Base-by-base conservation (phyloP, 805 yeast species). In the Wickerhamomyces rabaulensis region DNA sequence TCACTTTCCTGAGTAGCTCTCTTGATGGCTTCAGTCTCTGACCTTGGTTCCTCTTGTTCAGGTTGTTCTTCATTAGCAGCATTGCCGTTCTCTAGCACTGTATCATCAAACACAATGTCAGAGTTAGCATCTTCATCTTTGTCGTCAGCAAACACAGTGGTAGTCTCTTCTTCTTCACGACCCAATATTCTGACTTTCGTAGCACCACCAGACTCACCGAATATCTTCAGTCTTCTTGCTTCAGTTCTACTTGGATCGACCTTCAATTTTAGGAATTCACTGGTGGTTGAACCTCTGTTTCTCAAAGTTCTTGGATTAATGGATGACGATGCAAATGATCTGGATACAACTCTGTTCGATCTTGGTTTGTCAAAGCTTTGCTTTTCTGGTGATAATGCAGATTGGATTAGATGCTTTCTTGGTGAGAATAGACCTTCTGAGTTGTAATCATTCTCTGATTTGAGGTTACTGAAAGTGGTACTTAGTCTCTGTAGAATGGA, bases 241-340 rank as follows among this genome's bases (percentile, higher is more conserved):
- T 72, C 74, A 37, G 71, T 68, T 52, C 75, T 66, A 4, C 57
- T 54, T 15, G 74, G 66, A 45, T 73, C 75, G 16, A 72, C 69
- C 37, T 67, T 67, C 42, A 73, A 48, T 49, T 62, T 69, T 40
- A 60, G 39, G 20, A 52, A 40, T 12, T 49, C 43, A 25, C 50
- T 52, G 1, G 52, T 40, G 7, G 46, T 45, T 25, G 52, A 41
- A 10, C 36, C 20, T 15, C 50, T 46, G 29, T 49, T 40, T 25
- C 44, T 39, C 20, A 33, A 33, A 19, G 23, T 29, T 20, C 39
- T 44, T 19, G 45, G 37, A 12, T 41, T 44, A 13, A 29, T 7
- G 6, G 40, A 33, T 15, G 43, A 41, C 13, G 48, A 36, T 2
- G 48, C 42, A 37, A 49, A 42, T 15, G 46, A 23, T 44, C 49